Evolutionary conservation across 176 grass and related monocot genomes (phyloP), one percentile per base, ranked within the genome.

Genomic region (Themeda triandra): DNA sequence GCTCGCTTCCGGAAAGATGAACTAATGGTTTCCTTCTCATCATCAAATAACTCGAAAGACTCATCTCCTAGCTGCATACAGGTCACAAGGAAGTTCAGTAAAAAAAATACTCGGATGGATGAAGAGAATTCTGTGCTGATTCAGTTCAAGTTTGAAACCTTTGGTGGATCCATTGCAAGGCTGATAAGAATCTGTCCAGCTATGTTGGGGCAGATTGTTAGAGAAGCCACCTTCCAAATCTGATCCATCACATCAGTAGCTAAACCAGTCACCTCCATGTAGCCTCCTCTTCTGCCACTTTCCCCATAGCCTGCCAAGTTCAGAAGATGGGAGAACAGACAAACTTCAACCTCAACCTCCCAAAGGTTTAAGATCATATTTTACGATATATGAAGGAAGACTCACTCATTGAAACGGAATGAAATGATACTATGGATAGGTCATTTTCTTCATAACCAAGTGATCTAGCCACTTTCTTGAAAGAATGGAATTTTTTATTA

Each of bases 161-260:
- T 84, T 15, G 90, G 94, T 15, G 94, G 83, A 80, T 97, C 92
- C 94, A 97, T 97, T 15, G 88, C 56, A 81, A 97, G 90, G 71
- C 87, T 92, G 3, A 35, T 69, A 69, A 94, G 90, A 77, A 97
- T 92, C 69, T 97, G 94, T 31, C 92, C 92, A 71, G 69, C 66
- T 82, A 87, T 90, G 77, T 94, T 97, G 80, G 94, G 91, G 62
- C 94, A 97, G 44, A 97, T 84, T 69, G 91, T 87, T 80, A 94
- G 17, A 42, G 92, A 97, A 82, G 94, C 87, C 80, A 97, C 80
- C 60, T 97, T 94, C 83, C 73, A 87, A 83, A 97, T 92, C 49
- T 92, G 80, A 41, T 82, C 73, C 77, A 87, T 87, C 19, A 91
- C 92, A 78, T 90, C 77, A 66, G 66, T 37, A 69, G 53, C 73